Conservation (phyloP, 352 stramenopile species). For the Phytophthora melonis region DNA sequence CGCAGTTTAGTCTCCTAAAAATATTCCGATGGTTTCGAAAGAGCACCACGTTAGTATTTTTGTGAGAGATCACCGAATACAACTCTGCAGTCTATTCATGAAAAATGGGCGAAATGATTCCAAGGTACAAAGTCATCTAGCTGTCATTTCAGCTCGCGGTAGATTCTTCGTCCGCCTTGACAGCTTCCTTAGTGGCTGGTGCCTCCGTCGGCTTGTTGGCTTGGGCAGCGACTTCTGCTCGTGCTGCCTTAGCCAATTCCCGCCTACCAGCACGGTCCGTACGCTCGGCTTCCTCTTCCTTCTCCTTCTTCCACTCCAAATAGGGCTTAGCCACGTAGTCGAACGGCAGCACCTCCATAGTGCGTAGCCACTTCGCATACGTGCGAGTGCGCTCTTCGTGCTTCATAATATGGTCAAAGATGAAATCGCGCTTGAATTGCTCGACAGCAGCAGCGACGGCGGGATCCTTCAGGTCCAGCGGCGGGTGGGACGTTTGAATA, state of each 20-base stretch:
- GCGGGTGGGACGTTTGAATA: constrained; percentile 74
- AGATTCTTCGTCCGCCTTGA: neutral
- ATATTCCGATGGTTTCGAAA: constrained; percentile 33
- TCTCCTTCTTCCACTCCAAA: constrained; percentile 78
- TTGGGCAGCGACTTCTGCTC: constrained; percentile 19
- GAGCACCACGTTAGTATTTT: neutral
- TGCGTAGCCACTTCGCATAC: constrained; percentile 85
- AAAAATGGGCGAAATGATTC: neutral
- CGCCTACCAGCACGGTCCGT: constrained; percentile 54
- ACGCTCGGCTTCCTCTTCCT: constrained; percentile 62
- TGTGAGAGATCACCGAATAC: neutral
- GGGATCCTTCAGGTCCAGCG: constrained; percentile 69
- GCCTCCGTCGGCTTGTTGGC: neutral
- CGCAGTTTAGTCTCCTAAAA: constrained; percentile 39
- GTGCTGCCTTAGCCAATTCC: constrained; percentile 47
- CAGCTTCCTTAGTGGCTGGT: neutral
- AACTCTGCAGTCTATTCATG: constrained; percentile 11
- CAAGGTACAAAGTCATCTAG: neutral
- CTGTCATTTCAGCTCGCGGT: constrained; percentile 16
- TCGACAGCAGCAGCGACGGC: constrained; percentile 63
- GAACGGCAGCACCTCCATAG: constrained; percentile 76
- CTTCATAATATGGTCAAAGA: constrained; percentile 88
- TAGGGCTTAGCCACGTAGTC: constrained; percentile 70
- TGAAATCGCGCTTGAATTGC: constrained; percentile 80
- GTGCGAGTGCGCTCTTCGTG: constrained; percentile 79